phyloP scores from a whole-genome alignment of 164 flowering plant species.

The Hamamelis virginiana region DNA sequence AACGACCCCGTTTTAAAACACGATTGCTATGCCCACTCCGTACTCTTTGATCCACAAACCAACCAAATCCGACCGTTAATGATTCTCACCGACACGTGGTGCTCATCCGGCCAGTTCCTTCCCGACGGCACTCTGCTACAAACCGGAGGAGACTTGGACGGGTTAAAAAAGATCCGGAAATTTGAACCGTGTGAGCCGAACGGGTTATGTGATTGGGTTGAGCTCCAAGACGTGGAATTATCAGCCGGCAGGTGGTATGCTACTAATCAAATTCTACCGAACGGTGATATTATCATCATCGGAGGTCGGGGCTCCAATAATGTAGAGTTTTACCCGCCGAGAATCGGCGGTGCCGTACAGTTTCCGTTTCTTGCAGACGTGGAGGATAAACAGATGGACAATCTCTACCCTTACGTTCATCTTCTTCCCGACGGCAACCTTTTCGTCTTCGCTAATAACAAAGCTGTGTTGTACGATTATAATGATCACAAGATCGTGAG shows the following conservation, averaged over 20 bases:
- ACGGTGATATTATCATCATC: slow-evolving; percentile 44
- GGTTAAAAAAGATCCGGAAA: slow-evolving; percentile 48
- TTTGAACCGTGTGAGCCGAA: slow-evolving; percentile 28
- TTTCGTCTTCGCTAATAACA: slow-evolving; percentile 79
- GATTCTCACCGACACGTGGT: slow-evolving; percentile 93
- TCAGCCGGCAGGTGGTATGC: slow-evolving; percentile 44
- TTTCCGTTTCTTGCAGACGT: slow-evolving; percentile 61
- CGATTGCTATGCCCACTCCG: slow-evolving; percentile 90
- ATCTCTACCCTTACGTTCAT: slow-evolving; percentile 83
- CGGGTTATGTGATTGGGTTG: slow-evolving; percentile 43
- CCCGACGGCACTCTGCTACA: slow-evolving; percentile 85
- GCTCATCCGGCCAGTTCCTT: slow-evolving; percentile 91
- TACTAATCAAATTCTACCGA: slow-evolving; percentile 45
- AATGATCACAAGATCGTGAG: slow-evolving; percentile 24
- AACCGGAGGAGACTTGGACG: slow-evolving; percentile 82
- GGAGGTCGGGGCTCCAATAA: slow-evolving; percentile 43
- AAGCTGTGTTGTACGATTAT: slow-evolving; percentile 57
- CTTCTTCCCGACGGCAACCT: slow-evolving; percentile 76
- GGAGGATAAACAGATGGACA: slow-evolving; percentile 72
- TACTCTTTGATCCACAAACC: slow-evolving; percentile 50
- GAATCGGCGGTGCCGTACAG: slow-evolving; percentile 25
- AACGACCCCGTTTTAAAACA: slow-evolving; percentile 37
- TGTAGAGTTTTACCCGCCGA: slow-evolving; percentile 68
- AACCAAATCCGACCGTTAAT: slow-evolving; percentile 65
- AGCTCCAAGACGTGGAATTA: slow-evolving; percentile 30